These are phyloP conservation scores for Calonectria fujianensis DNA, from an alignment of 2,329 filamentous ascomycete species.

Conservation along the genomic window DNA sequence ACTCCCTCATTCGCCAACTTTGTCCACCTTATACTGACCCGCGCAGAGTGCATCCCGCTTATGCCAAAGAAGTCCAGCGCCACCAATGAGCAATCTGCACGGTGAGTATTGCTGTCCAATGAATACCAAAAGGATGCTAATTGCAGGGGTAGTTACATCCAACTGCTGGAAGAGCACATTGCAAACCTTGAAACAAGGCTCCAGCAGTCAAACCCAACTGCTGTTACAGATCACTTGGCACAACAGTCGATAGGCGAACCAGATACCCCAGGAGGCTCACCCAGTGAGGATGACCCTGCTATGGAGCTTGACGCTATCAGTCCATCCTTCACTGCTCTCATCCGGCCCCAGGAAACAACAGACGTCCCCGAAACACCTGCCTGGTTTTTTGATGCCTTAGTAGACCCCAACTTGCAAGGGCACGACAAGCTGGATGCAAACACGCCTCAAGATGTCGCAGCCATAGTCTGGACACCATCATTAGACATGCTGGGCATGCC, in stretches of 20 bases:
- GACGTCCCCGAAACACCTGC: background rate
- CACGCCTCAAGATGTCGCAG: background rate
- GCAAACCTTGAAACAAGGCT: slow-evolving; percentile 14
- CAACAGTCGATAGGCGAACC: background rate
- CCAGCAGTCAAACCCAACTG: background rate
- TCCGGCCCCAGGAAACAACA: background rate
- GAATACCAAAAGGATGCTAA: background rate
- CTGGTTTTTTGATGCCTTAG: slow-evolving; percentile 7
- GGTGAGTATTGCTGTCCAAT: background rate
- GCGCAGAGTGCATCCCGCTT: slow-evolving; percentile 15
- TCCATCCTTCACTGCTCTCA: background rate
- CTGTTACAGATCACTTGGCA: background rate
- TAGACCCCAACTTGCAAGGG: background rate
- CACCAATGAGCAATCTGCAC: slow-evolving; percentile 2
- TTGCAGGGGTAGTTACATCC: background rate
- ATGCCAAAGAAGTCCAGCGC: slow-evolving; percentile 17
- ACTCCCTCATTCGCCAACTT: background rate
- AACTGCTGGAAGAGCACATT: slow-evolving; percentile 20
- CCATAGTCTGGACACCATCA: background rate
- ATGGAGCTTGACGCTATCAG: background rate
- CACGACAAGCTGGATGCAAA: background rate
- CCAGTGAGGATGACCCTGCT: background rate
- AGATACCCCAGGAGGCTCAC: background rate
- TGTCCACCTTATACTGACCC: background rate
- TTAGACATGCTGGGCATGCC: background rate